A percentile compares a stretch with the other conserved stretches of the same genome.
These are phyloP conservation scores for Collybiopsis luxurians DNA, from an alignment of 768 basidiomycete genomes.

Conservation along the genomic window DNA sequence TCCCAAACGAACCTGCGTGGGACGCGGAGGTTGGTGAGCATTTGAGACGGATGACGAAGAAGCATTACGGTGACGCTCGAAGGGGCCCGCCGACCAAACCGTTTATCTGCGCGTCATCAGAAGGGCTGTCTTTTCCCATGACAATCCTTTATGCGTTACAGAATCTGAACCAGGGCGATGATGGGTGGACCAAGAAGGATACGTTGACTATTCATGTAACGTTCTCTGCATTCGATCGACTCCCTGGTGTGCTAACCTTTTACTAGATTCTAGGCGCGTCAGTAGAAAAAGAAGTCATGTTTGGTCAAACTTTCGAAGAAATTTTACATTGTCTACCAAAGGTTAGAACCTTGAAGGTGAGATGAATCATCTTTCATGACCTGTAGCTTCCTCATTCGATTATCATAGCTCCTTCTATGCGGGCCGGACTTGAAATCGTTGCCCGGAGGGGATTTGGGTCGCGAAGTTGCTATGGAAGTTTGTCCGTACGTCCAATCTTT, in stretches of 20 bases:
- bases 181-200: conserved; percentile 28
- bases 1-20: conserved; percentile 21
- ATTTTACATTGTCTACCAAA: conserved; percentile 31
- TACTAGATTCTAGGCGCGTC: conserved; percentile 26
- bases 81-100: conserved; percentile 8
- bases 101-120: conserved; percentile 23
- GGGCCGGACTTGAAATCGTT: conserved; percentile 22
- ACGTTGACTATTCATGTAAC: conserved; percentile 28
- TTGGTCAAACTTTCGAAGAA: conserved; percentile 27
- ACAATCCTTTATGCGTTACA: conserved; percentile 31
- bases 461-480: conserved; percentile 22
- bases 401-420: conserved; percentile 19
- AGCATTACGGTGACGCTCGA: neutral
- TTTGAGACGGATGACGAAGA: conserved; percentile 11
- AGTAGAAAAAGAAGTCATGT: conserved; percentile 16
- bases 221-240: neutral
- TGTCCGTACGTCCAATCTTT: conserved; percentile 23
- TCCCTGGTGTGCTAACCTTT: neutral
- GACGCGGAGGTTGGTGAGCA: conserved; percentile 17
- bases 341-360: conserved; percentile 26
- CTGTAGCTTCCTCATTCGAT: neutral
- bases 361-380: neutral
- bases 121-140: conserved; percentile 28
- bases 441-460: neutral
- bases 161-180: conserved; percentile 18